Evolutionary conservation across 106 monocot species (phyloP).

Genomic region (Amphibolis antarctica): DNA sequence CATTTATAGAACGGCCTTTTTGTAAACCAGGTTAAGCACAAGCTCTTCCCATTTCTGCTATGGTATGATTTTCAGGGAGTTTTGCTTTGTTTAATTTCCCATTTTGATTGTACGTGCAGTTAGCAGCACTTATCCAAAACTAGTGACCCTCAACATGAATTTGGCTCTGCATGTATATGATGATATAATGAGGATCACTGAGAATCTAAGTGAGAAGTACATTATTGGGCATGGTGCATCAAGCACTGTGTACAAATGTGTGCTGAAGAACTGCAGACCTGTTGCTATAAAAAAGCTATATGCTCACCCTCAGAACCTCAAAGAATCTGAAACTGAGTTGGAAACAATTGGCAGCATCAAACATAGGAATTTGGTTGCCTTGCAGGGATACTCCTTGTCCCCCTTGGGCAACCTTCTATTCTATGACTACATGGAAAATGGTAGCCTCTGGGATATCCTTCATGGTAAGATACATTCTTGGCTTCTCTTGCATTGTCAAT

Average conservation of each 20-base stretch:
- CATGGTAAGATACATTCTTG: constrained; percentile 42
- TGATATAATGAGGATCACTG: constrained; percentile 98
- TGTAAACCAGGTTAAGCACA: constrained; percentile 51
- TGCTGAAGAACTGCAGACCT: constrained; percentile 87
- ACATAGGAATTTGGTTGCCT: constrained; percentile 79
- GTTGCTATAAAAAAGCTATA: constrained; percentile 86
- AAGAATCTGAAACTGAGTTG: constrained; percentile 90
- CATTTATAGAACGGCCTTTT: constrained; percentile 32
- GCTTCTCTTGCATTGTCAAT: not conserved
- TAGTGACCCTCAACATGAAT: constrained; percentile 95
- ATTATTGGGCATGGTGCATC: constrained; percentile 94
- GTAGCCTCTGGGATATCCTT: constrained; percentile 94
- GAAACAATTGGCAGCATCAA: constrained; percentile 94
- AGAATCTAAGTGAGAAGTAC: constrained; percentile 87
- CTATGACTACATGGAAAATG: constrained; percentile 99
- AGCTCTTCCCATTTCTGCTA: constrained; percentile 14
- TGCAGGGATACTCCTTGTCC: constrained; percentile 89
- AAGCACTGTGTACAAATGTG: constrained; percentile 92
- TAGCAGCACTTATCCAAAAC: constrained; percentile 42
- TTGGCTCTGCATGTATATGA: constrained; percentile 98
- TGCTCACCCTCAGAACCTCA: constrained; percentile 64
- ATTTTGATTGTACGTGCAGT: constrained; percentile 19
- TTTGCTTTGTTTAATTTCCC: too few species aligned
- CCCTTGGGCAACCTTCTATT: constrained; percentile 78
- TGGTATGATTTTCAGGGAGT: too few species aligned